Percentiles rank a stretch among this genome's conserved stretches.
phyloP scores from a whole-genome alignment of 1,284 basidiomycete species.

The Peniophora sp. region DNA sequence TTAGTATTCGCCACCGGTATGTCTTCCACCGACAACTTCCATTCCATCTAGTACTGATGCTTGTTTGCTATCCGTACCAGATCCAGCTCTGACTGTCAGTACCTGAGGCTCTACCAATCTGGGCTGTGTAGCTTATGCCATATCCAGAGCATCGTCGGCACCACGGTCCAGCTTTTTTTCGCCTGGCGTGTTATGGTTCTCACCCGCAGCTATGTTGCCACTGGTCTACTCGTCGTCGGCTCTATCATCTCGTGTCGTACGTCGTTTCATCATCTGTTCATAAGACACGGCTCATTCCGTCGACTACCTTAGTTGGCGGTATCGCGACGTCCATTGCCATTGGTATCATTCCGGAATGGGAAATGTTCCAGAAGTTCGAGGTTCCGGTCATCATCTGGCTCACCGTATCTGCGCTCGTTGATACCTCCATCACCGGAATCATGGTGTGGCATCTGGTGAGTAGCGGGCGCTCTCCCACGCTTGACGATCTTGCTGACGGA shows the following conservation, averaged over 20 bases:
- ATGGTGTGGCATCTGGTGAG: slow-evolving; percentile 21
- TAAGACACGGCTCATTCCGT: neutral
- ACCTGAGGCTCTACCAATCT: neutral
- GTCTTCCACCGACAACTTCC: neutral
- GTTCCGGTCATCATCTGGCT: slow-evolving; percentile 24
- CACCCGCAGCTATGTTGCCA: slow-evolving; percentile 20
- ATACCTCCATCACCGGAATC: slow-evolving; percentile 20
- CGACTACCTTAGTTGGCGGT: slow-evolving; percentile 17
- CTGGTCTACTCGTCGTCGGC: slow-evolving; percentile 18
- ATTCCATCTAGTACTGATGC: neutral
- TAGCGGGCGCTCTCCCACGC: neutral
- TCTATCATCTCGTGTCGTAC: slow-evolving; percentile 23
- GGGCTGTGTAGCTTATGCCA: neutral
- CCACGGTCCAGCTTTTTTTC: slow-evolving; percentile 33
- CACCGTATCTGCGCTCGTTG: slow-evolving; percentile 19
- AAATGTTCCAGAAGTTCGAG: slow-evolving; percentile 22
- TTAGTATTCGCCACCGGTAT: slow-evolving; percentile 26
- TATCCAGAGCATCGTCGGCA: slow-evolving; percentile 27
- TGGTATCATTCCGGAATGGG: slow-evolving; percentile 20
- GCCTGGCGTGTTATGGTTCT: slow-evolving; percentile 34
- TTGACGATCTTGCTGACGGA: neutral
- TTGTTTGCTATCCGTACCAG: slow-evolving; percentile 8
- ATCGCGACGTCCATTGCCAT: slow-evolving; percentile 25
- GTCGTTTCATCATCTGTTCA: slow-evolving; percentile 4
- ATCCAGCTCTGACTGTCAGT: slow-evolving; percentile 25